phyloP scores from a whole-genome alignment of 495 filamentous ascomycete genomes.

The Extremus antarcticus region DNA sequence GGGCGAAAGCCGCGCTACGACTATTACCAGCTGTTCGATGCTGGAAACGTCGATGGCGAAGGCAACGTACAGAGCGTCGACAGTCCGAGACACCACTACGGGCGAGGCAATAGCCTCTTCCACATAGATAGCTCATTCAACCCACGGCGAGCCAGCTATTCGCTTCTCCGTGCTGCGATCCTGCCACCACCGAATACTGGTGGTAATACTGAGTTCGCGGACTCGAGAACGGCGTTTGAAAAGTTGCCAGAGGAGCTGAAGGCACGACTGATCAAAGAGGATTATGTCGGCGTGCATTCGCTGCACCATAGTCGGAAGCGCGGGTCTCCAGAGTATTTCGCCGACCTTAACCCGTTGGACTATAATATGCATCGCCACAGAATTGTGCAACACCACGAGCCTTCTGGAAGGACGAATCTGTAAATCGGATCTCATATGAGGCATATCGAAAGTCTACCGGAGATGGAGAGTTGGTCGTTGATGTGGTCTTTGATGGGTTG shows the following conservation, averaged over 20 bases:
- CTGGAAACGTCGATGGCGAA: slow-evolving; percentile 38
- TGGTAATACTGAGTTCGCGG: slow-evolving; percentile 49
- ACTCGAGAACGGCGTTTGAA: slow-evolving; percentile 44
- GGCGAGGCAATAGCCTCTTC: slow-evolving; percentile 45
- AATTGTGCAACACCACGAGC: slow-evolving; percentile 33
- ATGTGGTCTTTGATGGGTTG: slow-evolving; percentile 37
- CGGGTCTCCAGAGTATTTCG: slow-evolving; percentile 42
- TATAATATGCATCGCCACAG: slow-evolving; percentile 39
- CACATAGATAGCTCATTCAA: slow-evolving; percentile 52
- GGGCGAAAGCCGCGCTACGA: slow-evolving; percentile 39
- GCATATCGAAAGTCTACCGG: slow-evolving; percentile 41
- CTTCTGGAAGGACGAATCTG: slow-evolving; percentile 41
- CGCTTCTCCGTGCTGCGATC: slow-evolving; percentile 40
- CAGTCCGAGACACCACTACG: slow-evolving; percentile 10
- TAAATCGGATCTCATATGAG: slow-evolving; percentile 46
- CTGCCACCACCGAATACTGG: slow-evolving; percentile 42
- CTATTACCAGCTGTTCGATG: slow-evolving; percentile 47
- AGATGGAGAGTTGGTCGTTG: slow-evolving; percentile 30
- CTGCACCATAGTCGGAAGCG: slow-evolving; percentile 44
- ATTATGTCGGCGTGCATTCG: slow-evolving; percentile 46
- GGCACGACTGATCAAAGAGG: slow-evolving; percentile 27
- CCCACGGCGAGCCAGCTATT: slow-evolving; percentile 46
- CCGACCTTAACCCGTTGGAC: slow-evolving; percentile 34
- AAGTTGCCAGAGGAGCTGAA: slow-evolving; percentile 36
- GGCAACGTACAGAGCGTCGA: slow-evolving; percentile 1